phyloP scores from a whole-genome alignment of 2,329 filamentous ascomycete genomes.

The Pseudogymnoascus destructans region DNA sequence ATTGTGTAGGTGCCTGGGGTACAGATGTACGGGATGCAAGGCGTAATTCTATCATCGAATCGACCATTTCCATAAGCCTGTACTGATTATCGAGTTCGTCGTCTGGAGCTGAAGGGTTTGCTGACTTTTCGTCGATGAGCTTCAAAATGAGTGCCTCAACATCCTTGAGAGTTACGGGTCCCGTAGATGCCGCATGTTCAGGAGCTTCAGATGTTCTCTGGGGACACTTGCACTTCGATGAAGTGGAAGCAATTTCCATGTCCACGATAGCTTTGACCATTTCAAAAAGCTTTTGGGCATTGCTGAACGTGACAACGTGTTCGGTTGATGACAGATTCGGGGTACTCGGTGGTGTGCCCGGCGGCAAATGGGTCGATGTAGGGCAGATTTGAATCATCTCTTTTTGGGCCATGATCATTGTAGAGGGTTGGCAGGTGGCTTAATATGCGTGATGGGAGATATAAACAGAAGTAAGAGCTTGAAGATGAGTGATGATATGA shows the following conservation, averaged over 20 bases:
- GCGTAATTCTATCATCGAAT: background rate
- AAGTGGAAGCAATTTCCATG: background rate
- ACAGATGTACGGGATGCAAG: background rate
- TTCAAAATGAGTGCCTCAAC: slow-evolving; percentile 10
- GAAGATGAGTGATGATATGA: no score
- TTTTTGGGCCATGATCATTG: slow-evolving; percentile 5
- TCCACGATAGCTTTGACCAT: background rate
- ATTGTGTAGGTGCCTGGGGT: background rate
- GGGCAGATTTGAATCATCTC: slow-evolving; percentile 13
- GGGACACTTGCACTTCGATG: background rate
- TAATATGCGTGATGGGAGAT: no score
- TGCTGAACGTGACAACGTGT: background rate
- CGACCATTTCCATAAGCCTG: background rate
- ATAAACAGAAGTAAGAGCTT: no score
- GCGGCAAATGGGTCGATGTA: background rate
- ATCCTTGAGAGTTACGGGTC: slow-evolving; percentile 2
- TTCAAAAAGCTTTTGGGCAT: background rate
- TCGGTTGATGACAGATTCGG: background rate
- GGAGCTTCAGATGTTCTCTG: background rate
- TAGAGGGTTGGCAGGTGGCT: no score
- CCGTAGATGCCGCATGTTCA: background rate
- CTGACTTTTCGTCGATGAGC: slow-evolving; percentile 5
- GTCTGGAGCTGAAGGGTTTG: background rate
- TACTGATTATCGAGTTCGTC: background rate
- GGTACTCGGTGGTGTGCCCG: slow-evolving; percentile 10